These are phyloP conservation scores for Mesembryanthemum crystallinum DNA, from an alignment of 148 eudicot genomes.

Conservation along the genomic window DNA sequence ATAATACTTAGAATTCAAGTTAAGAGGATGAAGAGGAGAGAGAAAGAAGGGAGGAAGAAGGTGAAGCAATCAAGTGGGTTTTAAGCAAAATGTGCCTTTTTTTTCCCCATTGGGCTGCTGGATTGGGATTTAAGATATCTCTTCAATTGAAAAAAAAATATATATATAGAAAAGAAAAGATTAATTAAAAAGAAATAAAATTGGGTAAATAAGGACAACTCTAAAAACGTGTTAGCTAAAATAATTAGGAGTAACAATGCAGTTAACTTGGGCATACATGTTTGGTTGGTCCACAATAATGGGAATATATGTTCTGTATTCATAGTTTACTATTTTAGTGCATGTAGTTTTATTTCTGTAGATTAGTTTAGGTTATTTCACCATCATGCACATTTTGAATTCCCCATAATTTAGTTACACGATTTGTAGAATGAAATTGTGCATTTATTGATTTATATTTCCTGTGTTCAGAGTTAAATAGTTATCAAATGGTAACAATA, in stretches of 20 bases:
- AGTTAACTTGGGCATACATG: constrained; percentile 12
- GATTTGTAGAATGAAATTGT: no score
- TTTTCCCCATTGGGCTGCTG: constrained; percentile 46
- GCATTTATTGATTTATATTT: no score
- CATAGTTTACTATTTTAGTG: no score
- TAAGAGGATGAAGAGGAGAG: constrained; percentile 33
- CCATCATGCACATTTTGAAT: neutral
- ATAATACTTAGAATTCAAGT: constrained; percentile 76
- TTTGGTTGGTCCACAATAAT: constrained; percentile 27
- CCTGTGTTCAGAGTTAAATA: no score
- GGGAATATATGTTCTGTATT: neutral
- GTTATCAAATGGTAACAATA: no score
- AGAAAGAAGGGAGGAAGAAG: constrained; percentile 32
- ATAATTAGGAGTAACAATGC: constrained; percentile 34
- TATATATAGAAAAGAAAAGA: neutral
- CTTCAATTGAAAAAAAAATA: no score
- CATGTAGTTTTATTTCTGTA: no score
- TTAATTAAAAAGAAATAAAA: neutral
- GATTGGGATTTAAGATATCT: constrained; percentile 64
- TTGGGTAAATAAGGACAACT: constrained; percentile 21
- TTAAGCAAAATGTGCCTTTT: constrained; percentile 52
- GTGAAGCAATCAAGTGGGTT: constrained; percentile 64
- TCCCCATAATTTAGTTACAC: no score
- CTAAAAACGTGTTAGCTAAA: constrained; percentile 32
- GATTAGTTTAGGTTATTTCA: neutral